These are phyloP conservation scores for Vishniacozyma victoriae DNA, from an alignment of 768 basidiomycete species.

Conservation along the genomic window DNA sequence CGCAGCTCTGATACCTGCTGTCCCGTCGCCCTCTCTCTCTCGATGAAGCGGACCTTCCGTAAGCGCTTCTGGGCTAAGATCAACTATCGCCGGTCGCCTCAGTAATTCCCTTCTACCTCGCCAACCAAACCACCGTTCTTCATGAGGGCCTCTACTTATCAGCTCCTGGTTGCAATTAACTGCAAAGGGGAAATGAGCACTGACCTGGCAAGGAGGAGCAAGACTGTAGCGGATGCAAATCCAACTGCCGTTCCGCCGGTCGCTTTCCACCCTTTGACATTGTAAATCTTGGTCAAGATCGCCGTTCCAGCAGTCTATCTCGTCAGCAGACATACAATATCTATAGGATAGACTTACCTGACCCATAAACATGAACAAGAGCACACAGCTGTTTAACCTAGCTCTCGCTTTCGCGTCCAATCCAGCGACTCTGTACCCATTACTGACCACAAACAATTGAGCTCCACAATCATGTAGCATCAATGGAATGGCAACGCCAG, in stretches of 20 bases:
- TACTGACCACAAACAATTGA: slow-evolving; percentile 67
- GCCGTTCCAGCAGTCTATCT: slow-evolving; percentile 72
- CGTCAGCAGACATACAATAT: background rate
- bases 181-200: no score
- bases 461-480: slow-evolving; percentile 65
- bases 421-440: slow-evolving; percentile 55
- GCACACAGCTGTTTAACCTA: slow-evolving; percentile 68
- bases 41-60: no score
- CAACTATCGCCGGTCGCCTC: slow-evolving; percentile 25
- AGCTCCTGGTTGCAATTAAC: no score
- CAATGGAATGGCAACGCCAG: slow-evolving; percentile 63
- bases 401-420: slow-evolving; percentile 55
- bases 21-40: no score
- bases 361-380: slow-evolving; percentile 69
- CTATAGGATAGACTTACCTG: no score
- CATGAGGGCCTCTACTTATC: slow-evolving; percentile 65
- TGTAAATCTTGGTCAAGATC: slow-evolving; percentile 66
- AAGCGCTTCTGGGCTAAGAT: slow-evolving; percentile 32
- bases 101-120: slow-evolving; percentile 43
- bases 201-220: slow-evolving; percentile 56
- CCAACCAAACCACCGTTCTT: slow-evolving; percentile 50
- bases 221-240: slow-evolving; percentile 56
- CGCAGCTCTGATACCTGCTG: no score
- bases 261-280: slow-evolving; percentile 64
- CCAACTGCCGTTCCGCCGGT: slow-evolving; percentile 60